These are phyloP conservation scores for Suillus paluster DNA, from an alignment of 768 basidiomycete species.

Conservation along the genomic window DNA sequence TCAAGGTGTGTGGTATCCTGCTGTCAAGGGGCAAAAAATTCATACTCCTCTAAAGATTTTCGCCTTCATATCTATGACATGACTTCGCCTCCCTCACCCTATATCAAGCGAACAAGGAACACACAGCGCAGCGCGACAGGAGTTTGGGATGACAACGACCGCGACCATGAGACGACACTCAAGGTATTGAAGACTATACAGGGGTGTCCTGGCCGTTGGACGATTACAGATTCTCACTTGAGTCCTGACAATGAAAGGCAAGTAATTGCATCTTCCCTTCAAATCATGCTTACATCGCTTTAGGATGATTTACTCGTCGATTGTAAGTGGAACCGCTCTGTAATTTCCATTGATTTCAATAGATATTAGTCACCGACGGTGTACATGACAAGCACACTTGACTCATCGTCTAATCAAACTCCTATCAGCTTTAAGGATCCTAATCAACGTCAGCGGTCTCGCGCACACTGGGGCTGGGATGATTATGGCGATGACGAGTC, in stretches of 20 bases:
- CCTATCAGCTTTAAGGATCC: conserved; percentile 64
- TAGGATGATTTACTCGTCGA: conserved; percentile 93
- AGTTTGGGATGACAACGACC: conserved; percentile 29
- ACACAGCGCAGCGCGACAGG: conserved; percentile 18
- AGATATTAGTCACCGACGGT: conserved; percentile 66
- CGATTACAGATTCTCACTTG: conserved; percentile 92
- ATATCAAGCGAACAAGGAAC: conserved; percentile 18
- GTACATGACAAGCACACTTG: conserved; percentile 75
- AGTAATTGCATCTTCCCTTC: conserved; percentile 15
- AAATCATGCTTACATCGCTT: conserved; percentile 10
- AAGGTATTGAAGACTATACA: conserved; percentile 67
- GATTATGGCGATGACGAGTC: no score
- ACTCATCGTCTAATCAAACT: conserved; percentile 61
- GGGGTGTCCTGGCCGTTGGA: conserved; percentile 84
- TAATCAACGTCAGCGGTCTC: conserved; percentile 37
- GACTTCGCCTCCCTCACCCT: conserved; percentile 47
- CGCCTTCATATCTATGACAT: conserved; percentile 88
- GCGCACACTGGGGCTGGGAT: conserved; percentile 39
- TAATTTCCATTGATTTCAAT: conserved; percentile 13
- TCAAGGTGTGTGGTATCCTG: conserved; percentile 57
- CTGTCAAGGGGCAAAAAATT: conserved; percentile 1
- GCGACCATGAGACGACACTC: conserved; percentile 54
- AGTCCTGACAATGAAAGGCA: conserved; percentile 88
- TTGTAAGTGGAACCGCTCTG: conserved; percentile 50
- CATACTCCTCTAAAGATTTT: conserved; percentile 62